Conservation (phyloP, 768 basidiomycete genomes). For the Boletus patriciae region DNA sequence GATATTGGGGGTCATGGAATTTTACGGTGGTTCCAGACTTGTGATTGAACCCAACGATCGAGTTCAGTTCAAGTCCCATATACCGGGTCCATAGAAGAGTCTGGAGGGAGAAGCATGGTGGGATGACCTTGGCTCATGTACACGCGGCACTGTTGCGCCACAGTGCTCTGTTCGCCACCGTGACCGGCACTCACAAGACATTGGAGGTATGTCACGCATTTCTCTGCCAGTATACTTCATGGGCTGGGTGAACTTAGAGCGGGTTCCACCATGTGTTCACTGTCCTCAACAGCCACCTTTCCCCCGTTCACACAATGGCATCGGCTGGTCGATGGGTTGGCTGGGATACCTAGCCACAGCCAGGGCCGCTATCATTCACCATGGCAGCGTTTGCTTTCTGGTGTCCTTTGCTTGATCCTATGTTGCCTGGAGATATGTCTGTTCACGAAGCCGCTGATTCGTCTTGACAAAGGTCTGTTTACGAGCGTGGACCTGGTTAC, state of each 20-base stretch:
- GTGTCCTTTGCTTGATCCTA: conserved; percentile 1
- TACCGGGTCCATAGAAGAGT: no score
- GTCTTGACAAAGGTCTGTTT: conserved; percentile 51
- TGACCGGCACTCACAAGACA: no score
- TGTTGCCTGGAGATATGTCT: conserved; percentile 17
- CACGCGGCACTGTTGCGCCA: no score
- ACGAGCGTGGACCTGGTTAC: conserved; percentile 65
- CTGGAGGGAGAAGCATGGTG: no score
- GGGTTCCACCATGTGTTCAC: not conserved
- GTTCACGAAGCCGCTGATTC: not conserved
- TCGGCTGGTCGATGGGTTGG: not conserved
- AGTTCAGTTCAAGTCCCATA: no score
- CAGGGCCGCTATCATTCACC: no score
- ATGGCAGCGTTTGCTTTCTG: conserved; percentile 7
- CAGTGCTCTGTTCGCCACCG: not conserved
- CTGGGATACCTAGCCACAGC: not conserved
- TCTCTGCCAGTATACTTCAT: not conserved
- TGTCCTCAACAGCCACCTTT: not conserved
- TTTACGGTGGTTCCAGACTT: no score
- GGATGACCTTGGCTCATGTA: no score
- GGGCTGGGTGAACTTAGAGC: not conserved
- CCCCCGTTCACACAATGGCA: not conserved
- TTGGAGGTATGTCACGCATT: not conserved
- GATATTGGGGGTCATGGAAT: no score
- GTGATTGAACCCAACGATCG: no score